Evolutionary conservation across 768 basidiomycete genomes (phyloP).

Genomic region (Amanita phalloides): DNA sequence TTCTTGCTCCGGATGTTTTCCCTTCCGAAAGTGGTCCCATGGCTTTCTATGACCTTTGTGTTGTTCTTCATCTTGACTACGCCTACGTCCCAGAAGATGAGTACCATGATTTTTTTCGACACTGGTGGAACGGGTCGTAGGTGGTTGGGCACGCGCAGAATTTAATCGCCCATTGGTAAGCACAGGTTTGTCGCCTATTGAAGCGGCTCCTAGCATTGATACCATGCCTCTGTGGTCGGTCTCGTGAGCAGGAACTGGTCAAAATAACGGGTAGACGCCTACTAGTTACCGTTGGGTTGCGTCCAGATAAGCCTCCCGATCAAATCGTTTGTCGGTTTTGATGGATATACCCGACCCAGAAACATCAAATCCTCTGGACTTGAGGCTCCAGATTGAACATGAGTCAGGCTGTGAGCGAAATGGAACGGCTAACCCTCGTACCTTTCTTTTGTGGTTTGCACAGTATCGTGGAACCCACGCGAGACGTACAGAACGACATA

Average conservation of each 20-base stretch:
- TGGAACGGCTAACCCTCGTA: slow-evolving; percentile 18
- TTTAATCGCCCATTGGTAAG: background rate
- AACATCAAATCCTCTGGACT: slow-evolving; percentile 44
- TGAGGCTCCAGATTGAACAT: slow-evolving; percentile 29
- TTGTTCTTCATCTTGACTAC: background rate
- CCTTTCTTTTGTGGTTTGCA: slow-evolving; percentile 45
- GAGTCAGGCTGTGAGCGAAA: background rate
- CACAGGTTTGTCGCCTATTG: background rate
- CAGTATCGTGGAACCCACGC: slow-evolving; percentile 27
- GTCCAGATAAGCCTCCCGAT: slow-evolving; percentile 57
- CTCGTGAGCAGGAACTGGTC: background rate
- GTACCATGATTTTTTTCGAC: background rate
- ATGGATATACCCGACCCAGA: slow-evolving; percentile 53
- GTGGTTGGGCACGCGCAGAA: background rate
- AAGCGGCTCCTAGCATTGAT: background rate
- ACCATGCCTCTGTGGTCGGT: background rate
- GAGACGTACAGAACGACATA: slow-evolving; percentile 28
- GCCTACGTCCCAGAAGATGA: background rate
- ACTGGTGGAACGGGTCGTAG: background rate
- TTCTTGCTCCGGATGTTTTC: background rate
- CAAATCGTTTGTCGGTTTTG: slow-evolving; percentile 49
- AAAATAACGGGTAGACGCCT: background rate
- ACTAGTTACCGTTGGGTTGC: slow-evolving; percentile 53
- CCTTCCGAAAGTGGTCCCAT: background rate
- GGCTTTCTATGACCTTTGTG: background rate